Percentiles rank a stretch among this genome's conserved stretches.
phyloP scores from a whole-genome alignment of 768 basidiomycete species.

The Trichaptum fuscoviolaceum region DNA sequence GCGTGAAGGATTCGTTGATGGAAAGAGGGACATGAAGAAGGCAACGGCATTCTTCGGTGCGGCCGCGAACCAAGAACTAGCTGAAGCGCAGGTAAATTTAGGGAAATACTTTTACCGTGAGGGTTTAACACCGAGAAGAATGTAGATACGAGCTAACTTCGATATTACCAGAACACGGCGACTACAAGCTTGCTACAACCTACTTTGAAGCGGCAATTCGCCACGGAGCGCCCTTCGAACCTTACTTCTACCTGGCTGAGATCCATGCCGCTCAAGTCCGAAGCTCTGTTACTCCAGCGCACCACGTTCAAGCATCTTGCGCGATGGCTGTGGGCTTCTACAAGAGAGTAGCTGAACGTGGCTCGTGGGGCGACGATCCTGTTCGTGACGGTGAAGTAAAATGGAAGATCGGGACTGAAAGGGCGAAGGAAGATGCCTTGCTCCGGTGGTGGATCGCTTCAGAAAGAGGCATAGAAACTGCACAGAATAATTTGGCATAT shows the following conservation, averaged over 20 bases:
- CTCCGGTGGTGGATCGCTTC: conserved; percentile 94
- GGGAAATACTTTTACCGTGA: conserved; percentile 73
- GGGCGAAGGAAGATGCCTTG: conserved; percentile 78
- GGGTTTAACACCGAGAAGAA: conserved; percentile 11
- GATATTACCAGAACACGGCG: conserved; percentile 52
- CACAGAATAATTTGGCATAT: conserved; percentile 93
- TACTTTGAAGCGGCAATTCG: conserved; percentile 84
- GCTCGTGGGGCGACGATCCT: conserved; percentile 77
- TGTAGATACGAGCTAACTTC: conserved; percentile 7
- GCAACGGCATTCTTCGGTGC: conserved; percentile 63
- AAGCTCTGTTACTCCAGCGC: conserved; percentile 35
- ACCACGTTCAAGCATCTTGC: conserved; percentile 67
- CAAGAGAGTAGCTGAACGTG: conserved; percentile 89
- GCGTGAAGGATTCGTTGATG: conserved; percentile 78
- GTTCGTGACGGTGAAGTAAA: conserved; percentile 73
- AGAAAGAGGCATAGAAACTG: conserved; percentile 86
- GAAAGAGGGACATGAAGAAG: conserved; percentile 56
- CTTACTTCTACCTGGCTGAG: conserved; percentile 88
- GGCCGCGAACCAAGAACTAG: conserved; percentile 83
- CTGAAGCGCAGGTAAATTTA: conserved; percentile 88
- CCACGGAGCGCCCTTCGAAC: conserved; percentile 88
- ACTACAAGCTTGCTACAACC: conserved; percentile 56
- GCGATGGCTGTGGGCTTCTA: conserved; percentile 89
- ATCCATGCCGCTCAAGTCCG: conserved; percentile 63
- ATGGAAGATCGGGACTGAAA: conserved; percentile 66